Conservation (phyloP, 768 basidiomycete genomes). For the Neoboletus subvelutipes region DNA sequence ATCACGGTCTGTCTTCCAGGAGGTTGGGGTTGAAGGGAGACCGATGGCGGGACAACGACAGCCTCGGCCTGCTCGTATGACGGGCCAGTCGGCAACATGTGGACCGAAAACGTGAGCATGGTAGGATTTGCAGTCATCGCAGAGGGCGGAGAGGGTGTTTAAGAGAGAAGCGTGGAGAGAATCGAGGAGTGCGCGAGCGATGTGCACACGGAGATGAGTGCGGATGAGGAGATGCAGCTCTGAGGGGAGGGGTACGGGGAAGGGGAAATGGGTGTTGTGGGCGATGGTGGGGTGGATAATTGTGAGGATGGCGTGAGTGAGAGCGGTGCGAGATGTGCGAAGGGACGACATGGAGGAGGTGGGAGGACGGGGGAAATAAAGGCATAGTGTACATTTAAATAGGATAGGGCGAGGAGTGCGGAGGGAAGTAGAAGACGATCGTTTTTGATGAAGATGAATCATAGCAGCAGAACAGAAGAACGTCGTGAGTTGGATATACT, state of each 20-base stretch:
- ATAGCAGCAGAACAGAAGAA: background rate
- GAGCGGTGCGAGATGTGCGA: conserved; percentile 40
- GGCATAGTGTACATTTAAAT: conserved; percentile 19
- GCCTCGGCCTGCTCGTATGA: conserved; percentile 43
- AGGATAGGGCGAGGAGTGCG: conserved; percentile 23
- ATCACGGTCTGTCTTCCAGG: conserved; percentile 6
- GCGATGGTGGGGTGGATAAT: conserved; percentile 45
- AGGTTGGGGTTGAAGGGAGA: conserved; percentile 7
- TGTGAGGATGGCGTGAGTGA: conserved; percentile 56
- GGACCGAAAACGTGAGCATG: conserved; percentile 54
- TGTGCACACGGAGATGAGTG: conserved; percentile 41
- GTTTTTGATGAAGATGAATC: conserved; percentile 1
- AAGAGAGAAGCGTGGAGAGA: conserved; percentile 44
- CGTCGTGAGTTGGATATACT: background rate
- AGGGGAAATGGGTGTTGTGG: conserved; percentile 24
- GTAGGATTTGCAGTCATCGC: conserved; percentile 49
- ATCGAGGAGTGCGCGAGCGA: conserved; percentile 42
- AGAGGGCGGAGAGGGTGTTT: conserved; percentile 34
- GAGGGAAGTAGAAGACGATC: conserved; percentile 20
- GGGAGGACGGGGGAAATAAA: background rate
- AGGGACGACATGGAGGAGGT: conserved; percentile 24
- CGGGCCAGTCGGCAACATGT: conserved; percentile 54
- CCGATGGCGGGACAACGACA: conserved; percentile 43
- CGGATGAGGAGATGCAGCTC: conserved; percentile 58
- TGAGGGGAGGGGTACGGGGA: conserved; percentile 39